Base-by-base conservation (phyloP, 768 basidiomycete genomes). In the Podaxis sp. region DNA sequence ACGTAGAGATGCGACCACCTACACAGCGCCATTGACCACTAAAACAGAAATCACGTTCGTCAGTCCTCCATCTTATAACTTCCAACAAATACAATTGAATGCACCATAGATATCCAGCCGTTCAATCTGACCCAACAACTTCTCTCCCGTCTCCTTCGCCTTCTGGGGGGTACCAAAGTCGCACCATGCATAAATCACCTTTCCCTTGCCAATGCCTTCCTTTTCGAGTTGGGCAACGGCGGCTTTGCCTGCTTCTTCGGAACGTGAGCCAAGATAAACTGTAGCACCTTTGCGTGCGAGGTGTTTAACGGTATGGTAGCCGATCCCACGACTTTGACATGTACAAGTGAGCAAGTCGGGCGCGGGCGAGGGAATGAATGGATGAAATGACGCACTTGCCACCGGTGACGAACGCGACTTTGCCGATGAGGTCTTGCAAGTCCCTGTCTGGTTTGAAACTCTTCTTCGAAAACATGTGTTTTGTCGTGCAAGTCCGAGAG, bases 331-430 rank as follows among this genome's bases (percentile, higher is more conserved):
- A 54, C 73, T 73, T 33, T 38, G 25, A 38, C 24, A 37, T 33
- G 11, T 4, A 22, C 43, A 12, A n/a, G 5, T 24, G 12, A 5
- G 29, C 7, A 4, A 29, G 53, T 37, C 7, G 47, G 40, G 29
- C n/a, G 8, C 2, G 6, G 24, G 12, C 25, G 12, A 24, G 24
- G 3, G 24, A 11, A 25, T 22, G 25, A 22, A 12, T 24, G 19
- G 5, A 27, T 24, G 12, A 47, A n/a, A 17, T 4, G 12, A 67
- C 78, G 66, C 59, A 84, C 81, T 84, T 85, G 51, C 78, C 82
- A 8, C 85, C 84, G 0, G 84, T 85, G n/a, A 86, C 80, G 55
- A 84, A 67, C 43, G 73, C 66, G 25, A 85, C 81, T 69, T 83
- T 83, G 13, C 79, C 81, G 0, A 67, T 69, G 8, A 82, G 72